These are phyloP conservation scores for Paecilomyces formosus DNA, from an alignment of 2,329 filamentous ascomycete species.

Conservation along the genomic window DNA sequence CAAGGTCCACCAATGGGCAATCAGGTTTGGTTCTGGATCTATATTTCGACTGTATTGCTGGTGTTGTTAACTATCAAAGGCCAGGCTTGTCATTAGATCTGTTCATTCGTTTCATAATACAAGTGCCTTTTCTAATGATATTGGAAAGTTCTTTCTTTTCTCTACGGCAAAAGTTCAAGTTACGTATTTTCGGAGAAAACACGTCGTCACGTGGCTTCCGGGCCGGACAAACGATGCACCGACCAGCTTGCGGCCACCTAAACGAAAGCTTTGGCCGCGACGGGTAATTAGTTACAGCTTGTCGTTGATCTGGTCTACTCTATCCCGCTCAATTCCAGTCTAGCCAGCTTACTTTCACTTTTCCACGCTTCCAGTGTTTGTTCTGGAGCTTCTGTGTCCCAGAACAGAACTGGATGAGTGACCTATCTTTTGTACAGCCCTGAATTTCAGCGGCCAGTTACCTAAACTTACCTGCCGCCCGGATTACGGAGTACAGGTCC, in stretches of 20 bases:
- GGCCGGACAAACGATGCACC: neutral
- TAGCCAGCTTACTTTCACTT: neutral
- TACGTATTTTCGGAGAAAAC: neutral
- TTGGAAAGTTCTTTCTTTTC: no score
- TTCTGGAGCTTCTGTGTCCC: neutral
- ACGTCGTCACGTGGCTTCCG: neutral
- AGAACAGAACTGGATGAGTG: neutral
- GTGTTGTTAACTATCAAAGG: no score
- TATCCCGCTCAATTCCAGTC: neutral
- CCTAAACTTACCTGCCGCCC: neutral
- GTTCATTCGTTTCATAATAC: no score
- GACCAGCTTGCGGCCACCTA: conserved; percentile 15
- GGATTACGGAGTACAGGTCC: neutral
- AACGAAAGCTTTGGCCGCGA: conserved; percentile 9
- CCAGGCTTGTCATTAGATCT: no score
- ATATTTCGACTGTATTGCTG: no score
- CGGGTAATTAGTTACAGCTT: neutral
- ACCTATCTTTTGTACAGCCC: neutral
- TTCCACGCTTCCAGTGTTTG: neutral
- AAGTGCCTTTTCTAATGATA: no score
- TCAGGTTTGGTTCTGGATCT: no score
- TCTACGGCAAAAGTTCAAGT: no score
- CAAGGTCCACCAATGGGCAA: neutral
- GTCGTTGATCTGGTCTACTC: neutral
- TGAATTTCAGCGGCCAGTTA: neutral